Evolutionary conservation across 768 basidiomycete species (phyloP).

Genomic region (Tulasnella sp.): DNA sequence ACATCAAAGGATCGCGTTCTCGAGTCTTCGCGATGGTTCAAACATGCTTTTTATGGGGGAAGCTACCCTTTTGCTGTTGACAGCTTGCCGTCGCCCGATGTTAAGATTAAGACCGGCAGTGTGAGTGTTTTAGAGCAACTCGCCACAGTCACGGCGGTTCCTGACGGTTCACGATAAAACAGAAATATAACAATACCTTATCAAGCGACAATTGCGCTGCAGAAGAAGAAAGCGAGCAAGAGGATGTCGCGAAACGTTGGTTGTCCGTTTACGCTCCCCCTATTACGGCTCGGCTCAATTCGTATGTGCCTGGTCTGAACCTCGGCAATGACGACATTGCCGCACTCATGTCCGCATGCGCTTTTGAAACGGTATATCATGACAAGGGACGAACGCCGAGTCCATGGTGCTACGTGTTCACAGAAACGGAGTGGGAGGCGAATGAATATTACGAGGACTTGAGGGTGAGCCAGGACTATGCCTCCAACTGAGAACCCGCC

Average conservation of each 20-base stretch:
- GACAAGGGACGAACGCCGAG: background rate
- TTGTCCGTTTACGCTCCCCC: background rate
- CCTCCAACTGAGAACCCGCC: too few relatives aligned
- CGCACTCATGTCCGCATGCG: constrained; percentile 12
- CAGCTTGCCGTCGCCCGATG: background rate
- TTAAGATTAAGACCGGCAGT: background rate
- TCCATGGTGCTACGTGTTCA: constrained; percentile 10
- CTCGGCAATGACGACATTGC: background rate
- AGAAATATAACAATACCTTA: constrained; percentile 8
- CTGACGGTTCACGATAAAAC: background rate
- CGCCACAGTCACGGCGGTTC: background rate
- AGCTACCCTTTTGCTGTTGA: background rate
- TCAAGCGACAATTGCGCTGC: background rate
- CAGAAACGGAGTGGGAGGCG: background rate
- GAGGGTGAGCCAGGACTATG: background rate
- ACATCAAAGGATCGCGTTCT: background rate
- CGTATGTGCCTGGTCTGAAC: constrained; percentile 2
- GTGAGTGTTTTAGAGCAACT: background rate
- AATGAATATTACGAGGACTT: constrained; percentile 14
- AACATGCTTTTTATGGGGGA: constrained; percentile 2
- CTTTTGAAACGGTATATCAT: constrained; percentile 4
- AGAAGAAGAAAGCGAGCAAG: background rate
- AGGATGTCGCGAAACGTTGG: background rate
- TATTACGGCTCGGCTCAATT: background rate
- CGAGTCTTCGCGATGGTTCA: constrained; percentile 14